phyloP scores from a whole-genome alignment of 2,329 filamentous ascomycete species.

The Zelopaecilomyces penicillatus region DNA sequence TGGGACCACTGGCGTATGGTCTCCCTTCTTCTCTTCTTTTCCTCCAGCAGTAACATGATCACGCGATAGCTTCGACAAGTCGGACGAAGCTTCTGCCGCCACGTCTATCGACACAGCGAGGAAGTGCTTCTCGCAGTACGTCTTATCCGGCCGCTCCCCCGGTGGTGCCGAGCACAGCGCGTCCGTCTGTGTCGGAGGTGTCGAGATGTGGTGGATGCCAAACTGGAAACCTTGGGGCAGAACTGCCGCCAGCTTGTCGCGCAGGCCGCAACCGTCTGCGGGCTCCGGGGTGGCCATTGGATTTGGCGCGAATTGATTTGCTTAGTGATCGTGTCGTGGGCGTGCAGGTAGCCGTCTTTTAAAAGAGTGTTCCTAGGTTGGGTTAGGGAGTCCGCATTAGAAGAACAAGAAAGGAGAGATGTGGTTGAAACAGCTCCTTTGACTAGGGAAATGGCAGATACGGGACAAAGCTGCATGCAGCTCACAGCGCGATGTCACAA shows the following conservation, averaged over 20 bases:
- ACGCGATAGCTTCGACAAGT: slow-evolving; percentile 13
- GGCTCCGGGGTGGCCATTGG: not conserved
- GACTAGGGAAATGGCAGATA: no score
- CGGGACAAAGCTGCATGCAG: no score
- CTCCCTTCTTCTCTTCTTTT: slow-evolving; percentile 8
- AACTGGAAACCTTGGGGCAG: slow-evolving; percentile 51
- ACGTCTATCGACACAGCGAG: slow-evolving; percentile 42
- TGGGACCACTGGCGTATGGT: not conserved
- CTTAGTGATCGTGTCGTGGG: no score
- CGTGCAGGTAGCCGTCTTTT: no score
- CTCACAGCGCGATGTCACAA: no score
- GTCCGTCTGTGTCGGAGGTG: slow-evolving; percentile 64
- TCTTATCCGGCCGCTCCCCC: slow-evolving; percentile 61
- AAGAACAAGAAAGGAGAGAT: no score
- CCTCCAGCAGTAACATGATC: slow-evolving; percentile 13
- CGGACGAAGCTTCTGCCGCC: slow-evolving; percentile 4
- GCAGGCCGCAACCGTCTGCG: slow-evolving; percentile 7
- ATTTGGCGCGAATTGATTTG: not conserved
- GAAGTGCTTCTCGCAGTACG: slow-evolving; percentile 81
- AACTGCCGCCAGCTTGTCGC: slow-evolving; percentile 31
- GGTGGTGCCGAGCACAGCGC: slow-evolving; percentile 75
- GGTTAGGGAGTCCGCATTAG: no score
- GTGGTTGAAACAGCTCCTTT: no score
- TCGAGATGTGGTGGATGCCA: slow-evolving; percentile 78
- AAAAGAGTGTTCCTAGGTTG: no score